Evolutionary conservation across 495 filamentous ascomycete genomes (phyloP).

Genomic region (Aspergillus asperescens): DNA sequence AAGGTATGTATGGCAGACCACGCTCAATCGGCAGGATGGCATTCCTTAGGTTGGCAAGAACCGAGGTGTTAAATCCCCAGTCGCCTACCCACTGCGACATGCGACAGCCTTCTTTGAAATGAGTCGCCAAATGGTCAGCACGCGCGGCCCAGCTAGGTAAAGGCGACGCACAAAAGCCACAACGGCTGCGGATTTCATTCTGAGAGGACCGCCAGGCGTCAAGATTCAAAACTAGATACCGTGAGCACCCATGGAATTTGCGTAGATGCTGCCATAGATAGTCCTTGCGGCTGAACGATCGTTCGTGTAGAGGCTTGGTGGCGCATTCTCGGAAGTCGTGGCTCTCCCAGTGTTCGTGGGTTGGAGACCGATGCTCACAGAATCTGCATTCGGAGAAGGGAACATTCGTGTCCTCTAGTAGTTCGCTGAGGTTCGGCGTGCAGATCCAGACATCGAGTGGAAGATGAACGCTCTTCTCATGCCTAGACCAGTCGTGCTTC

Average conservation of each 20-base stretch:
- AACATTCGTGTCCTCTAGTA: slow-evolving; percentile 3
- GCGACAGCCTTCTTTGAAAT: slow-evolving; percentile 61
- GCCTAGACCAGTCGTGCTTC: slow-evolving; percentile 80
- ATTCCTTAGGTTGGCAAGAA: slow-evolving; percentile 56
- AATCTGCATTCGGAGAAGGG: slow-evolving; percentile 51
- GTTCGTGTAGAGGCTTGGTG: slow-evolving; percentile 56
- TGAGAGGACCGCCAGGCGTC: slow-evolving; percentile 61
- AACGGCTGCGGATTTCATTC: slow-evolving; percentile 58
- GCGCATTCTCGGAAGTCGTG: slow-evolving; percentile 70
- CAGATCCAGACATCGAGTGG: slow-evolving; percentile 77
- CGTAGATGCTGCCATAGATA: slow-evolving; percentile 77
- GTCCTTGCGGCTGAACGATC: slow-evolving; percentile 80
- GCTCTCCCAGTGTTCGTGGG: slow-evolving; percentile 56
- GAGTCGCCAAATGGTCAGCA: slow-evolving; percentile 59
- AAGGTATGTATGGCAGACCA: not conserved
- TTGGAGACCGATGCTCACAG: slow-evolving; percentile 56
- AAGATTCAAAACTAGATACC: slow-evolving; percentile 55
- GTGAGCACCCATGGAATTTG: slow-evolving; percentile 64
- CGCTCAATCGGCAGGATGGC: slow-evolving; percentile 26
- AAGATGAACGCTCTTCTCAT: slow-evolving; percentile 76
- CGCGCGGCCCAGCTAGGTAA: slow-evolving; percentile 59
- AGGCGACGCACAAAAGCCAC: slow-evolving; percentile 62
- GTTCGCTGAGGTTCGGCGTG: slow-evolving; percentile 10
- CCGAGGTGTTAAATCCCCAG: slow-evolving; percentile 61
- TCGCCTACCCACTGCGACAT: slow-evolving; percentile 71